A percentile compares a stretch with the other conserved stretches of the same genome.
phyloP scores from a whole-genome alignment of 495 filamentous ascomycete genomes.

The Chaetomium fimeti region DNA sequence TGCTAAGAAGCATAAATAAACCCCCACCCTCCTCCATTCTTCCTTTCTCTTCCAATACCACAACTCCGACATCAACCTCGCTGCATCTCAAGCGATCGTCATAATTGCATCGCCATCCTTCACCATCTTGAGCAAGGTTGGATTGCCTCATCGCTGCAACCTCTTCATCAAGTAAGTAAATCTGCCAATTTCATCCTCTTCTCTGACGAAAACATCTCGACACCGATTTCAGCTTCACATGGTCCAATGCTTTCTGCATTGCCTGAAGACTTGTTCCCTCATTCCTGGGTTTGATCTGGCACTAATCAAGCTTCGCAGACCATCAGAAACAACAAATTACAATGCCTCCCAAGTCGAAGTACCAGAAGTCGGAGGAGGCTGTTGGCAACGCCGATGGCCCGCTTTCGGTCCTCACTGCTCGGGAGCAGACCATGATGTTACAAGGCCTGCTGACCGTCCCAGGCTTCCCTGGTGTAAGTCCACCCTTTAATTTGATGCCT shows the following conservation, averaged over 20 bases:
- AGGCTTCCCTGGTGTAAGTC: neutral
- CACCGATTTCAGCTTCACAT: no score
- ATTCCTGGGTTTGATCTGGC: neutral
- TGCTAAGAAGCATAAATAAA: neutral
- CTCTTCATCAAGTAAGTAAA: neutral
- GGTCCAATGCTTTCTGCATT: neutral
- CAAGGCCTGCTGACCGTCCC: neutral
- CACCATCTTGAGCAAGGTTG: neutral
- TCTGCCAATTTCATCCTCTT: neutral
- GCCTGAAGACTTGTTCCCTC: no score
- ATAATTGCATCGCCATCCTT: neutral
- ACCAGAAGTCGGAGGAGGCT: neutral
- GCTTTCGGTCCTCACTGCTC: neutral
- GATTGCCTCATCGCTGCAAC: neutral
- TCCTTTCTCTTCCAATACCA: slow-evolving; percentile 6
- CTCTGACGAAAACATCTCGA: neutral
- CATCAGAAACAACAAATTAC: neutral
- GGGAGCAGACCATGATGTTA: neutral
- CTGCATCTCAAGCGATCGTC: neutral
- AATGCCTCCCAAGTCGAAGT: slow-evolving; percentile 3
- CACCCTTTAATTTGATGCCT: neutral
- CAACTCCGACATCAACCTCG: neutral
- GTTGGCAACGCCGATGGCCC: neutral
- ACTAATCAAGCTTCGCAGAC: neutral
- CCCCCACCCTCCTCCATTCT: neutral